Percentiles rank a stretch among this genome's conserved stretches.
These are phyloP conservation scores for Hura crepitans DNA, from an alignment of 441 rosid genomes.

Conservation along the genomic window DNA sequence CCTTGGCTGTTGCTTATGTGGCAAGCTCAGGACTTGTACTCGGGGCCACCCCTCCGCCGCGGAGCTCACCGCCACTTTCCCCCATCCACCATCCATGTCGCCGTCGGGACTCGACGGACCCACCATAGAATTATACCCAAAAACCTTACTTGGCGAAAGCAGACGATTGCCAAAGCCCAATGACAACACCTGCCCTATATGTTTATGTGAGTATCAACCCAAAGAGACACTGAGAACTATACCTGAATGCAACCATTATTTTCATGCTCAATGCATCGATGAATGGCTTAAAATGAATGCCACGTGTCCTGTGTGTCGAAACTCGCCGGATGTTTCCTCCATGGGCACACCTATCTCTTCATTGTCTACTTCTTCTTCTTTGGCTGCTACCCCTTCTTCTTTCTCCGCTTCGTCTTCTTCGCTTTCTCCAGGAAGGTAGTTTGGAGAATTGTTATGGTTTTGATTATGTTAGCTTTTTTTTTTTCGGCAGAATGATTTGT, in stretches of 20 bases:
- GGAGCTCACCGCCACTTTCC: constrained; percentile 2
- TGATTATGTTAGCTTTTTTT: no score
- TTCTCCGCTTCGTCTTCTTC: constrained; percentile 26
- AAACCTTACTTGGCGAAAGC: constrained; percentile 58
- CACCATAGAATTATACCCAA: constrained; percentile 64
- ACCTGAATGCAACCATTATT: constrained; percentile 76
- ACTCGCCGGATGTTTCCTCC: constrained; percentile 39
- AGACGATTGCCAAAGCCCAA: constrained; percentile 55
- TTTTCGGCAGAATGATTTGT: not conserved
- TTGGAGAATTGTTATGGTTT: not conserved
- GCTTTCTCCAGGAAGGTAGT: constrained; percentile 1
- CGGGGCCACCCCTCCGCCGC: constrained; percentile 9
- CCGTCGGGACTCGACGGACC: constrained; percentile 44
- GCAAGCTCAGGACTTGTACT: constrained; percentile 17
- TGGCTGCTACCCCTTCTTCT: constrained; percentile 24
- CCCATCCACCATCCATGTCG: not conserved
- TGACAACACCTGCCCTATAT: constrained; percentile 59
- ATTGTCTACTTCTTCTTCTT: constrained; percentile 29
- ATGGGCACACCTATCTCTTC: constrained; percentile 26
- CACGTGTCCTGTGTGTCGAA: constrained; percentile 74
- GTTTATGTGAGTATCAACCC: constrained; percentile 58
- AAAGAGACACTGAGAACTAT: constrained; percentile 61
- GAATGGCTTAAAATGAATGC: constrained; percentile 68
- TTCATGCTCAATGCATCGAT: constrained; percentile 62
- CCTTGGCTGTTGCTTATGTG: constrained; percentile 28